phyloP scores from a whole-genome alignment of 371 early-diverging fungal genomes.

The Saksenaea oblongispora region DNA sequence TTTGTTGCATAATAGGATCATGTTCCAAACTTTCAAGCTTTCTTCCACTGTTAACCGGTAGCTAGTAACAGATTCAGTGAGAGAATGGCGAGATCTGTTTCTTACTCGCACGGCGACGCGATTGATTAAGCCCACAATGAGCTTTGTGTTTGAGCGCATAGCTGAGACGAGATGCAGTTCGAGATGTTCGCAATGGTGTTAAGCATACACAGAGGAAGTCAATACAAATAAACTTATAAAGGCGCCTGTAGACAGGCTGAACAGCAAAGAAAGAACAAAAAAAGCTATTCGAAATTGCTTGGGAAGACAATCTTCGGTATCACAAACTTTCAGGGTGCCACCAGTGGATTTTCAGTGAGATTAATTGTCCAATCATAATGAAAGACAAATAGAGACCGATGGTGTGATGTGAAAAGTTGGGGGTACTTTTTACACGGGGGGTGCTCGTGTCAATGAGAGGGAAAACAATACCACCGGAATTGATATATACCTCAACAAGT shows the following conservation, averaged over 20 bases:
- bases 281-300: neutral
- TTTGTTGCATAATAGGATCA: constrained; percentile 69
- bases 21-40: constrained; percentile 59
- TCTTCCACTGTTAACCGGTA: constrained; percentile 62
- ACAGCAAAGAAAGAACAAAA: neutral
- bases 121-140: constrained; percentile 52
- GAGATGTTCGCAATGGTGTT: neutral
- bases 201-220: neutral
- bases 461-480: no score
- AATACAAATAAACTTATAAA: neutral
- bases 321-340: constrained; percentile 4
- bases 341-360: neutral
- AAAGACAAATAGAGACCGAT: no score
- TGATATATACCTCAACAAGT: no score
- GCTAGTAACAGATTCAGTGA: constrained; percentile 27
- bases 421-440: no score
- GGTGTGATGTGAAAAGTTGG: no score
- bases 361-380: no score
- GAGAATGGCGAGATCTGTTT: neutral
- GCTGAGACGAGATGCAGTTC: constrained; percentile 1
- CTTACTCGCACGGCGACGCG: constrained; percentile 54
- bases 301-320: constrained; percentile 1
- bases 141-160: constrained; percentile 50
- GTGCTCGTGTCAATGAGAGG: no score
- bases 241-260: neutral